Percentiles rank a stretch among this genome's conserved stretches.
Conservation (phyloP, 768 basidiomycete species). For the Tulasnella sp. region DNA sequence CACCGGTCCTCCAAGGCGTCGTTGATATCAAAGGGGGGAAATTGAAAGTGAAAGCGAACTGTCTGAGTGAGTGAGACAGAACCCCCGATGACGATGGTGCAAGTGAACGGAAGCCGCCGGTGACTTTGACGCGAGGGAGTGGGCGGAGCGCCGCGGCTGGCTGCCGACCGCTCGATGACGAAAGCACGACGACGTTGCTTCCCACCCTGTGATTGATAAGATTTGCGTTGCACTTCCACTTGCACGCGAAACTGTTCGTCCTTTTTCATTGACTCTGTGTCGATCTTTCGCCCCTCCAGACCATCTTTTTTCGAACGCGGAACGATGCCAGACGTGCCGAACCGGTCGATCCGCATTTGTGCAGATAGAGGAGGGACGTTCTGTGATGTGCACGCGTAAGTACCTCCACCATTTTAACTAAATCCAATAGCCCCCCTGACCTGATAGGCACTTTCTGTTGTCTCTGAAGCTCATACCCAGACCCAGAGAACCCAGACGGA, state of each 20-base stretch:
- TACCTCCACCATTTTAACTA: slow-evolving; percentile 35
- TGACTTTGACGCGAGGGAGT: too few relatives aligned
- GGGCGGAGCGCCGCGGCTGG: too few relatives aligned
- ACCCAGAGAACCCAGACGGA: slow-evolving; percentile 57
- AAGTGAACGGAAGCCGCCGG: too few relatives aligned
- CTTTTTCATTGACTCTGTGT: not conserved
- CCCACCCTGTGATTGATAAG: not conserved
- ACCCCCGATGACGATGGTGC: too few relatives aligned
- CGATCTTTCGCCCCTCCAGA: not conserved
- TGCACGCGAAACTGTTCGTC: not conserved
- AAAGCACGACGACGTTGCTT: not conserved
- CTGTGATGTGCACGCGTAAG: slow-evolving; percentile 84
- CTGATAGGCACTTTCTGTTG: not conserved
- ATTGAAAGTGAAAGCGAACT: too few relatives aligned
- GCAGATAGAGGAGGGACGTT: slow-evolving; percentile 92
- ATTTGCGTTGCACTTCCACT: slow-evolving; percentile 10
- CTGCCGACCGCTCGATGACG: not conserved
- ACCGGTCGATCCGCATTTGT: slow-evolving; percentile 80
- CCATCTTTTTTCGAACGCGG: not conserved
- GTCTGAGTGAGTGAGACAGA: too few relatives aligned
- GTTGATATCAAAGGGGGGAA: too few relatives aligned
- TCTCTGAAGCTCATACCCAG: slow-evolving; percentile 66
- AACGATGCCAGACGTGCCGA: slow-evolving; percentile 51
- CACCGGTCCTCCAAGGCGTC: too few relatives aligned
- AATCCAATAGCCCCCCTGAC: not conserved